Percentiles rank a stretch among this genome's conserved stretches.
phyloP scores from a whole-genome alignment of 2,329 filamentous ascomycete species.

The Sporothrix brunneoviolacea region DNA sequence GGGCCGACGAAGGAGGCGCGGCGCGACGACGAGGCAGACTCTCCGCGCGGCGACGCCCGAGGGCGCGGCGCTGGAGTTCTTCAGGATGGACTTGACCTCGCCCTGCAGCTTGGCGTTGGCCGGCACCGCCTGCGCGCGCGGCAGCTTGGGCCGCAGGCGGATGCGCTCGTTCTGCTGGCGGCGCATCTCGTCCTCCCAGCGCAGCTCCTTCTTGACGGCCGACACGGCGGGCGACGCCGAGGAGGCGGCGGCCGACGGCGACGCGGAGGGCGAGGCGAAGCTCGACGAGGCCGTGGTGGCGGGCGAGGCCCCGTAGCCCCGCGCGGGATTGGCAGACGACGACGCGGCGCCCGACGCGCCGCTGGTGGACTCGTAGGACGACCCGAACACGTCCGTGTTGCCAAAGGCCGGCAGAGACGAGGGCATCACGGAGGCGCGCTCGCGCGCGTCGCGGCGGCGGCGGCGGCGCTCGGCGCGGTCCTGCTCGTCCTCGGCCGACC shows the following conservation, averaged over 20 bases:
- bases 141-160: slow-evolving; percentile 21
- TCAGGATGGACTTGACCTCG: slow-evolving; percentile 27
- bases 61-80: slow-evolving; percentile 17
- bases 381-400: slow-evolving; percentile 16
- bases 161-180: slow-evolving; percentile 27
- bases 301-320: too few species aligned
- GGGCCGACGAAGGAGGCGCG: slow-evolving; percentile 8
- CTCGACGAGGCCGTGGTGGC: slow-evolving; percentile 6
- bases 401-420: slow-evolving; percentile 20
- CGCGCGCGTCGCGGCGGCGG: slow-evolving; percentile 13
- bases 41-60: neutral
- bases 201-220: slow-evolving; percentile 22
- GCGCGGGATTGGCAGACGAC: too few species aligned
- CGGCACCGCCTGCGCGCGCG: slow-evolving; percentile 13
- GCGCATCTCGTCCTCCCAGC: slow-evolving; percentile 26
- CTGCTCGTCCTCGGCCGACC: slow-evolving; percentile 19
- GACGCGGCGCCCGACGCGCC: too few species aligned
- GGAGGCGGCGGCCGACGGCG: slow-evolving; percentile 1
- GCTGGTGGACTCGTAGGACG: slow-evolving; percentile 15
- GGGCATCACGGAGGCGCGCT: slow-evolving; percentile 15
- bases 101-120: slow-evolving; percentile 14
- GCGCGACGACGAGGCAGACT: slow-evolving; percentile 3
- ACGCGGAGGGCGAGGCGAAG: slow-evolving; percentile 1
- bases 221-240: slow-evolving; percentile 13
- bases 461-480: slow-evolving; percentile 17